Base-by-base conservation (phyloP, 331 rosid genomes). In the Prunus yedoensis region DNA sequence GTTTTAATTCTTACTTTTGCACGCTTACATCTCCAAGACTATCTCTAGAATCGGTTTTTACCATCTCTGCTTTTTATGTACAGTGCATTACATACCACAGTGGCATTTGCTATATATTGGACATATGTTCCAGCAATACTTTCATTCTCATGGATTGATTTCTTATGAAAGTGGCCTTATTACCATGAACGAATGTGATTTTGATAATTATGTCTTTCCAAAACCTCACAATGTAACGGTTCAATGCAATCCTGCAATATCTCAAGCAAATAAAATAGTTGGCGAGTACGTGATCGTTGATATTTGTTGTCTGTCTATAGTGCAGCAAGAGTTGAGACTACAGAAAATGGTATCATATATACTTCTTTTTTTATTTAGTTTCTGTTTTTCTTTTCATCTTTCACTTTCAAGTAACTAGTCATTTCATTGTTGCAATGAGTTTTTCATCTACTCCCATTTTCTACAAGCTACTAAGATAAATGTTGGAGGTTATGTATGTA, bases 31-130 rank as follows among this genome's bases (percentile, higher is more conserved):
- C n/a, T n/a, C n/a, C n/a, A n/a, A n/a, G n/a, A n/a, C n/a, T n/a
- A n/a, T n/a, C n/a, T n/a, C n/a, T n/a, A n/a, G n/a, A n/a, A n/a
- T n/a, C n/a, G n/a, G n/a, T n/a, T n/a, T n/a, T n/a, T n/a, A n/a
- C n/a, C n/a, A n/a, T n/a, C n/a, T n/a, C n/a, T n/a, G n/a, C n/a
- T 17, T 35, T 64, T 46, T n/a, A 43, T 25, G 56, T 52, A 11
- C 84, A 94, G 98, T 97, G 74, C 98, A 94, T 75, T 94, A 94
- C 79, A 90, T n/a, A n/a, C n/a, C n/a, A n/a, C n/a, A n/a, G n/a
- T n/a, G n/a, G n/a, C n/a, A n/a, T n/a, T n/a, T n/a, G n/a, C n/a
- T n/a, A 90, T 23, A 57, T 94, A 59, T 71, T 94, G 82, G 94
- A 94, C 80, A 94, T 72, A 93, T 81, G 5, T 46, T 61, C 83